Percentiles rank a stretch among this genome's conserved stretches.
Conservation (phyloP, 1,284 basidiomycete species). For the Trichosporon ovoides region DNA sequence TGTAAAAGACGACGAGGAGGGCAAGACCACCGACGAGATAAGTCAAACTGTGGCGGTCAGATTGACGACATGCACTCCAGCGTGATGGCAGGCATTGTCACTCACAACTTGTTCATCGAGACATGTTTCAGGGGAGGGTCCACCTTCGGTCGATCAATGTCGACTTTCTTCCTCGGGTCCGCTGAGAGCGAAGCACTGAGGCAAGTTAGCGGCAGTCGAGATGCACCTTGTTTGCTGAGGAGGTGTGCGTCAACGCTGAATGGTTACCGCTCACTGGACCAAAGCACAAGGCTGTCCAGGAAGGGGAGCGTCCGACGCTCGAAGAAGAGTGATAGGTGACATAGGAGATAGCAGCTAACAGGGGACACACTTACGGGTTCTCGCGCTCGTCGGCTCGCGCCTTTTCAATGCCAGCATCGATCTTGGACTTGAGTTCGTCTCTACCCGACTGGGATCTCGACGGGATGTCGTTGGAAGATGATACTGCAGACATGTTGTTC, state of each 20-base stretch:
- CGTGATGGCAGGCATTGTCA: not conserved
- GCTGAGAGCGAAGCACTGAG: slow-evolving; percentile 37
- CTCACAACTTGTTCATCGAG: slow-evolving; percentile 46
- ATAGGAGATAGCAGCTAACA: no score
- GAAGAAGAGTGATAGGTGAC: no score
- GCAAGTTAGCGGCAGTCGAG: slow-evolving; percentile 10
- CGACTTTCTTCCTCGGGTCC: slow-evolving; percentile 36
- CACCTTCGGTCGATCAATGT: slow-evolving; percentile 37
- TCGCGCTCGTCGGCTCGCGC: slow-evolving; percentile 5
- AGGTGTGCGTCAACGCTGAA: no score
- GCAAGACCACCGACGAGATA: slow-evolving; percentile 41
- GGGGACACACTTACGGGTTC: slow-evolving; percentile 21
- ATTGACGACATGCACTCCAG: not conserved
- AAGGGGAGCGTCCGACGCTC: no score
- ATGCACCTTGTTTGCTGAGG: slow-evolving; percentile 21
- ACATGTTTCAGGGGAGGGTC: slow-evolving; percentile 46
- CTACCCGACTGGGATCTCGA: no score
- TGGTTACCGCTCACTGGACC: no score
- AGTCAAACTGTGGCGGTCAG: slow-evolving; percentile 31
- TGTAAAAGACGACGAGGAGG: slow-evolving; percentile 42
- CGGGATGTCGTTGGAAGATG: slow-evolving; percentile 16
- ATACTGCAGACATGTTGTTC: slow-evolving; percentile 11
- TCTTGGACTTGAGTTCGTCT: no score
- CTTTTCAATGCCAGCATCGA: no score
- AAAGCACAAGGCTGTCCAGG: no score